Evolutionary conservation across 176 grass and related monocot species (phyloP).

Genomic region (Carex parvula): DNA sequence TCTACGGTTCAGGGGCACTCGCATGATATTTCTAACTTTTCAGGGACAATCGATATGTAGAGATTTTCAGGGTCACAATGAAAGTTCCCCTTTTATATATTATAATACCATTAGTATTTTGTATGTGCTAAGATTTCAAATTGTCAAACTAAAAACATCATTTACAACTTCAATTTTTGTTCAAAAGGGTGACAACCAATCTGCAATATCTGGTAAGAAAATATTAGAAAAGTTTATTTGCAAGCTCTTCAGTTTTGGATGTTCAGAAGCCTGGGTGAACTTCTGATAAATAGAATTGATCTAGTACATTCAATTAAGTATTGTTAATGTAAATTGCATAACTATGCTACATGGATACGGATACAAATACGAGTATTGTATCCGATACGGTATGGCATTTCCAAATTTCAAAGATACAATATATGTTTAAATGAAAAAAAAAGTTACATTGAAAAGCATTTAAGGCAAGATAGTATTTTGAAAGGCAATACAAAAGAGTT

Average conservation of each 20-base stretch:
- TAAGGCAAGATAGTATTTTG: no score
- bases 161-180: background rate
- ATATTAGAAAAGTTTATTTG: background rate
- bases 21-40: background rate
- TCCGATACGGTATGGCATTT: no score
- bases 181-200: background rate
- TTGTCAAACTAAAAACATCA: background rate
- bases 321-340: slow-evolving; percentile 7
- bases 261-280: background rate
- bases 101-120: background rate
- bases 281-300: background rate
- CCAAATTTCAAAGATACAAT: no score
- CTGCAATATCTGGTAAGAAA: background rate
- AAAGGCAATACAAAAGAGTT: no score
- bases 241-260: background rate
- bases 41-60: background rate
- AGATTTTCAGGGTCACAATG: background rate
- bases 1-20: background rate
- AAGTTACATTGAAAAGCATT: no score
- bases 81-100: background rate
- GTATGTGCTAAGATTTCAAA: background rate
- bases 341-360: no score
- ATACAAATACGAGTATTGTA: no score
- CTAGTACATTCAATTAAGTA: slow-evolving; percentile 3
- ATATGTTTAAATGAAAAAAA: no score